Conservation (phyloP, 2,329 filamentous ascomycete species). For the Colletotrichum melonis region DNA sequence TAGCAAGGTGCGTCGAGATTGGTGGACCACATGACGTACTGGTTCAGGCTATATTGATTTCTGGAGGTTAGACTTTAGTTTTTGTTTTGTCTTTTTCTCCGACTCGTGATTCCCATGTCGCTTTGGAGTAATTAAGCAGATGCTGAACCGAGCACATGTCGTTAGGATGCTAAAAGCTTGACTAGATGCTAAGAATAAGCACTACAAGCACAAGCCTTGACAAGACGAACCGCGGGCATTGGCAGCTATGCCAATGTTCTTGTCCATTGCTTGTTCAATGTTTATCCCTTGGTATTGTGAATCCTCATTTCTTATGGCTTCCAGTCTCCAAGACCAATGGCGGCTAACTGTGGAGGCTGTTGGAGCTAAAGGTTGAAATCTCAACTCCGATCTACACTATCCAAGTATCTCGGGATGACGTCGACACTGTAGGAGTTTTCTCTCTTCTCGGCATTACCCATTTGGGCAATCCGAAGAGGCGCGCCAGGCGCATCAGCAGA, state of each 20-base stretch:
- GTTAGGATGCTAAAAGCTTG: slow-evolving; percentile 19
- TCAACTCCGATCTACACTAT: slow-evolving; percentile 3
- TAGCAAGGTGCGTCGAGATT: slow-evolving; percentile 6
- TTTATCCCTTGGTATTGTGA: background rate
- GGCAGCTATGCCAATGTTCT: slow-evolving; percentile 21
- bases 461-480: slow-evolving; percentile 21
- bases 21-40: slow-evolving; percentile 32
- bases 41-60: background rate
- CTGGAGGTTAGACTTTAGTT: background rate
- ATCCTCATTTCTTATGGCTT: background rate
- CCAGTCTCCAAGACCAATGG: background rate
- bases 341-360: slow-evolving; percentile 19
- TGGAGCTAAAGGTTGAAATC: slow-evolving; percentile 5
- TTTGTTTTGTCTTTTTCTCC: background rate
- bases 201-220: slow-evolving; percentile 12
- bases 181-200: slow-evolving; percentile 5
- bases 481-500: background rate
- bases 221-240: slow-evolving; percentile 7
- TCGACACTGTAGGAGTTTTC: slow-evolving; percentile 3
- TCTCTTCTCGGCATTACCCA: background rate
- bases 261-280: slow-evolving; percentile 26
- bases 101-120: background rate
- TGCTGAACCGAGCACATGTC: background rate
- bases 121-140: background rate
- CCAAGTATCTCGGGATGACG: slow-evolving; percentile 17